Conservation (phyloP, 441 rosid genomes). For the Kokia cookei region DNA sequence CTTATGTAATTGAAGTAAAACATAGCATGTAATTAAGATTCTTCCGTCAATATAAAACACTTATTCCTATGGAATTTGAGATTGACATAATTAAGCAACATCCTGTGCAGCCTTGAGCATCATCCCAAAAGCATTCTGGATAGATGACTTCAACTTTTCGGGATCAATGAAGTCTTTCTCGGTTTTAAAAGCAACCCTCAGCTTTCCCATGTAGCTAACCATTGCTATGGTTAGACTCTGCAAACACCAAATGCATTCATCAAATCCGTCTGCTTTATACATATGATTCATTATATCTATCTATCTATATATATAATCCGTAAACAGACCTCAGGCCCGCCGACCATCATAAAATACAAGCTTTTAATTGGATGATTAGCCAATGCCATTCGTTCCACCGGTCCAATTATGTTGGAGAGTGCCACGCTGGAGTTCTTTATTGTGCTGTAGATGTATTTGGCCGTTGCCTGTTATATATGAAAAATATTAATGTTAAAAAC, state of each 20-base stretch:
- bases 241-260: not conserved
- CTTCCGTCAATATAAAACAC: too few relatives aligned
- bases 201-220: constrained; percentile 39
- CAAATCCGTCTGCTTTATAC: not conserved
- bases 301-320: not conserved
- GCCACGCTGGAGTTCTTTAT: constrained; percentile 32
- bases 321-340: constrained; percentile 32
- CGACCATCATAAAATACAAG: constrained; percentile 29
- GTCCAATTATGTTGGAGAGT: constrained; percentile 38
- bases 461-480: constrained; percentile 20
- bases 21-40: too few relatives aligned
- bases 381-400: constrained; percentile 34
- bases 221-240: constrained; percentile 38
- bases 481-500: too few relatives aligned
- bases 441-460: constrained; percentile 20
- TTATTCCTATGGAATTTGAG: too few relatives aligned
- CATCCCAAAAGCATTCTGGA: constrained; percentile 29
- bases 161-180: constrained; percentile 39
- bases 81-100: too few relatives aligned
- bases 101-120: constrained; percentile 19
- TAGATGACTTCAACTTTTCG: constrained; percentile 21
- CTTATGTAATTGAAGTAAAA: too few relatives aligned
- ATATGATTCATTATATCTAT: too few relatives aligned
- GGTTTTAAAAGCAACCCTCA: constrained; percentile 31
- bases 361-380: constrained; percentile 38